phyloP scores from a whole-genome alignment of 495 filamentous ascomycete genomes.

The Neurospora sp. region DNA sequence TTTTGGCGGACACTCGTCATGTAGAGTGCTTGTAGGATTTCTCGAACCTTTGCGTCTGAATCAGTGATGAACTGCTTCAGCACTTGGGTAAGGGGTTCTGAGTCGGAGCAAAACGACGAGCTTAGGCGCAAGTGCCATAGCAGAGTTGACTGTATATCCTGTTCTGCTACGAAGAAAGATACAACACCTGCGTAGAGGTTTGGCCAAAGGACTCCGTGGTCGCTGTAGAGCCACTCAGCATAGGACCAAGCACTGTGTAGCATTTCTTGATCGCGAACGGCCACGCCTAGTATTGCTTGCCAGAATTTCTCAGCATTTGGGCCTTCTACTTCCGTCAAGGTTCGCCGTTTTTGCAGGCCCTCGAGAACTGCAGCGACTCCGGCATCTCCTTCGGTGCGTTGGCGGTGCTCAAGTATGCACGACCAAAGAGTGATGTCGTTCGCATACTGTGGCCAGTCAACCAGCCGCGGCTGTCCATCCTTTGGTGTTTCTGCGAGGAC shows the following conservation, averaged over 20 bases:
- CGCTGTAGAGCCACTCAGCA: constrained; percentile 40
- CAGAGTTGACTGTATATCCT: constrained; percentile 20
- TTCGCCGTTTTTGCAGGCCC: constrained; percentile 21
- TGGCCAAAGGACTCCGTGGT: constrained; percentile 41
- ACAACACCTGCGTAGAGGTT: constrained; percentile 25
- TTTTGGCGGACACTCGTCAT: constrained; percentile 39
- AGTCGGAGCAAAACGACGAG: constrained; percentile 22
- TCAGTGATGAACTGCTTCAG: constrained; percentile 24
- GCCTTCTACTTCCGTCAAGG: constrained; percentile 15
- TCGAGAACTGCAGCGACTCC: constrained; percentile 38
- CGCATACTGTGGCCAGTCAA: constrained; percentile 41
- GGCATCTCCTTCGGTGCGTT: constrained; percentile 47
- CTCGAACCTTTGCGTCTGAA: constrained; percentile 13
- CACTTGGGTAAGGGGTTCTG: constrained; percentile 18
- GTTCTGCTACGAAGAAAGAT: constrained; percentile 23
- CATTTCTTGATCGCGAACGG: constrained; percentile 28
- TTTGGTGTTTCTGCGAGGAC: constrained; percentile 19
- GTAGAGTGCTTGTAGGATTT: constrained; percentile 36
- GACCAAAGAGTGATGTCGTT: constrained; percentile 55
- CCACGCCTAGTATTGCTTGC: constrained; percentile 43
- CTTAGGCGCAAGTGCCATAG: constrained; percentile 29
- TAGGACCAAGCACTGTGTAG: constrained; percentile 45
- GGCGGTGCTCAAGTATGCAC: constrained; percentile 50
- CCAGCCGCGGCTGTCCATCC: constrained; percentile 33
- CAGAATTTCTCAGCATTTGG: constrained; percentile 44